Base-by-base conservation (phyloP, 139 green algal genomes). In the Axilococcus clingmanii region DNA sequence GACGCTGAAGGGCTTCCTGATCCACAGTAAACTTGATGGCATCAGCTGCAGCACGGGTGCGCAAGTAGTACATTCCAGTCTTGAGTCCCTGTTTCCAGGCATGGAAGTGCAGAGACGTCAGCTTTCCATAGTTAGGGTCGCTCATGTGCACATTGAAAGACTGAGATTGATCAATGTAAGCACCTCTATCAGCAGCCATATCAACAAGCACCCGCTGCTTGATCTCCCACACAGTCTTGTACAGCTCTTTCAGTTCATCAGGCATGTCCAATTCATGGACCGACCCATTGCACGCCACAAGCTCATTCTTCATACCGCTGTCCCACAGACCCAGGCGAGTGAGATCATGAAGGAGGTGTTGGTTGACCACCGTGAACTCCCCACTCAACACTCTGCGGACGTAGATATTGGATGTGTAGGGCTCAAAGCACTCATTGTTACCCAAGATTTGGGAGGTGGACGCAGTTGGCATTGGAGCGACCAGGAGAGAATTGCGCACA, bases 171-270 rank as follows among this genome's bases (percentile, higher is more conserved):
- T 98, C 92, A 51, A 99, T 99, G 75, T 82, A 99, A 2, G 92
- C 92, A 17, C 92, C 92, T 17, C 92, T 72, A 71, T 96, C 93
- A 8, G 90, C 92, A 9, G 92, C 91, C 89, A 99, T 98, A 83
- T 99, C 89, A 25, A 99, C 90, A 45, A 99, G 73, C 25, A 75
- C 58, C 22, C 79, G 69, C 79, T 96, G 87, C 78, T 96, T 97
- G 69, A 99, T 95, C 78, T 99, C 92, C 92, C 92, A 99, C 38
- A 97, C 92, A 23, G 92, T 99, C 83, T 96, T 96, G 80, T 99
- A 99, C 44, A 99, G 78, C 7, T 35, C 52, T 79, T 95, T 96
- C 19, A 98, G 70, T 30, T 84, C 36, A 2, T 86, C 76, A 12
- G 91, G 91, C 41, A 98, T 88, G 61, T 89, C 76, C 50, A 85